Evolutionary conservation across 139 green algal species (phyloP), one percentile per base, ranked within the genome.

Genomic region (Closterium sp.): DNA sequence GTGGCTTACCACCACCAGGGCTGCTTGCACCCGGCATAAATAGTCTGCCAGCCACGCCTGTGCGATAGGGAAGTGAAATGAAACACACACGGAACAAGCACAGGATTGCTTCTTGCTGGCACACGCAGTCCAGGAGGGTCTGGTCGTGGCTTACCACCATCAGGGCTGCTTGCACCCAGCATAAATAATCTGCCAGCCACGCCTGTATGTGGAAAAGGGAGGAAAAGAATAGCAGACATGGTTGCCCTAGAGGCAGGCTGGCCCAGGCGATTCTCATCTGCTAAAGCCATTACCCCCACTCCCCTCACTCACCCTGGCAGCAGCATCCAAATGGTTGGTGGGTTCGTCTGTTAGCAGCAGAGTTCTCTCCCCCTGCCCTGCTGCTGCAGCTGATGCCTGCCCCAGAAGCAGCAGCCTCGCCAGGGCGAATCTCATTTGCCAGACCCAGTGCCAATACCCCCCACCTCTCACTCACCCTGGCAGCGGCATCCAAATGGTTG

Each of bases 291-390:
- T n/a, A n/a, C 84, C 25, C 43, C 43, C 21, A 16, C 9, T 4
- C 9, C 9, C 21, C 25, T 10, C 86, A 84, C 88, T 9, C 88
- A 91, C 89, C 89, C 84, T 89, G 28, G 89, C 66, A 64, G 34
- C 98, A 86, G 92, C 97, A 94, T 99, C 97, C 88, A 99, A 91
- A 90, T 99, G 97, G 87, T 96, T 96, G n/a, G 94, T 96, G 2
- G 94, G 94, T 89, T 95, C 95, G 84, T 96, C 94, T 64, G 99
- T 93, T 84, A 99, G 95, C 94, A 99, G 94, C 95, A 99, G 96
- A 95, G 89, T 89, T 19, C 7, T 36, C 16, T 25, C 36, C 33
- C 43, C 64, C 25, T 85, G 35, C 30, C 93, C 94, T 66, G 43
- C 43, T 66, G 43, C 43, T 19, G 9, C 9, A 66, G 3, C 1